A percentile compares a stretch with the other conserved stretches of the same genome.
phyloP scores from a whole-genome alignment of 495 filamentous ascomycete genomes.

The Choiromyces venosus region DNA sequence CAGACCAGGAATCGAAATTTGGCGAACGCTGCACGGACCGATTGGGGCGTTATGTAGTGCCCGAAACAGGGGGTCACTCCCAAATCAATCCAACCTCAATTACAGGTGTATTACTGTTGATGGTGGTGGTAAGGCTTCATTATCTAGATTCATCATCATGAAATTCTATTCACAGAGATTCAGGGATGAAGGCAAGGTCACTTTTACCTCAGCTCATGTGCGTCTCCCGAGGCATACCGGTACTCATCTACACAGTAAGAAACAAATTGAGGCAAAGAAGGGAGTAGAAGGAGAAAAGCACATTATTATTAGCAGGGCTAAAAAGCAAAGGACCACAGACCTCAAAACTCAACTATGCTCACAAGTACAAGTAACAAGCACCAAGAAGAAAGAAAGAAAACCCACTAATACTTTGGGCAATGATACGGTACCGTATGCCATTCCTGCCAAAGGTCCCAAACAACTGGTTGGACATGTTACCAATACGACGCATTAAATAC shows the following conservation, averaged over 20 bases:
- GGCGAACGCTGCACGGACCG: slow-evolving; percentile 27
- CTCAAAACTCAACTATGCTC: not conserved
- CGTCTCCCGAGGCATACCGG: not conserved
- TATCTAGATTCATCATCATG: not conserved
- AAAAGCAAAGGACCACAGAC: not conserved
- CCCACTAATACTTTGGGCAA: too few species aligned
- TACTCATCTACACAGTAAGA: not conserved
- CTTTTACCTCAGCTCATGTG: not conserved
- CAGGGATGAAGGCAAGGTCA: not conserved
- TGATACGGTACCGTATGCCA: not conserved
- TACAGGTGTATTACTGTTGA: not conserved
- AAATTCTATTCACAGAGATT: not conserved
- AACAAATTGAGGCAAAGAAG: not conserved
- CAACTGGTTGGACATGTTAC: not conserved
- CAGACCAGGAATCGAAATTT: slow-evolving; percentile 13
- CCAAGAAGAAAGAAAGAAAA: not conserved
- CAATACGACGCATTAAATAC: not conserved
- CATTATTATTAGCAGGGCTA: not conserved
- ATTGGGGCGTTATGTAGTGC: slow-evolving; percentile 17
- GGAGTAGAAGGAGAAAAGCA: not conserved
- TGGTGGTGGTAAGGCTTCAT: not conserved
- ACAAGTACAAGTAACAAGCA: not conserved
- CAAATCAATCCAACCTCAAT: not conserved
- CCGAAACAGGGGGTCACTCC: slow-evolving; percentile 32
- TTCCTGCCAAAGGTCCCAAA: not conserved